A percentile compares a stretch with the other conserved stretches of the same genome.
These are phyloP conservation scores for Arthrobotrys musiformis DNA, from an alignment of 2,329 filamentous ascomycete genomes.

Conservation along the genomic window DNA sequence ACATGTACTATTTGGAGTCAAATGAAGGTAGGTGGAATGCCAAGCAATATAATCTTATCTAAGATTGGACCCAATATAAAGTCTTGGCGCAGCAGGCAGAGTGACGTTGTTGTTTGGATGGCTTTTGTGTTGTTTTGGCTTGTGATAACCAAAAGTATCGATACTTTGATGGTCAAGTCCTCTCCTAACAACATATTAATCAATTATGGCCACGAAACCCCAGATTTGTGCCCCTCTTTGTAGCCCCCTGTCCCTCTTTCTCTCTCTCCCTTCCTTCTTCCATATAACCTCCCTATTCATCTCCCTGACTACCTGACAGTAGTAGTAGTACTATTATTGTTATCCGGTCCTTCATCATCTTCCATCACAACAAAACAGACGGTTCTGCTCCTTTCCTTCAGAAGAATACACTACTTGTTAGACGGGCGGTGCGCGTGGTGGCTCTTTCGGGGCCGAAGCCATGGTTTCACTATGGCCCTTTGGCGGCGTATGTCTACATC, in stretches of 20 bases:
- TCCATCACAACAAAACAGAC: not conserved
- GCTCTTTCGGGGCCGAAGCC: conserved; percentile 20
- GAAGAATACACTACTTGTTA: no score
- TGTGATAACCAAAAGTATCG: not conserved
- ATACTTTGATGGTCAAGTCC: no score
- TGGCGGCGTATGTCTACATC: conserved; percentile 56
- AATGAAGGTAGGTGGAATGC: no score
- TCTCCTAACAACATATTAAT: no score
- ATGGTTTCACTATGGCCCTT: conserved; percentile 59
- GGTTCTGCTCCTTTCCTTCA: not conserved
- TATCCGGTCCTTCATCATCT: no score
- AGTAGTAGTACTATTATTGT: not conserved
- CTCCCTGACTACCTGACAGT: not conserved
- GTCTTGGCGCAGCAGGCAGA: not conserved
- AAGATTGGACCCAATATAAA: not conserved
- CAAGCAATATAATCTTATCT: not conserved
- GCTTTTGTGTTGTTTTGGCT: not conserved
- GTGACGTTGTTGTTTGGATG: conserved; percentile 46
- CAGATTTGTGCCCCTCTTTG: conserved; percentile 22
- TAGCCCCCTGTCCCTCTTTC: not conserved
- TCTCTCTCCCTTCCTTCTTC: not conserved
- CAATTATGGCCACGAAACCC: conserved; percentile 38
- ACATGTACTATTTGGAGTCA: no score
- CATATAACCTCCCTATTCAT: not conserved
- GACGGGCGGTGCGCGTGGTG: no score